phyloP scores from a whole-genome alignment of 2,329 filamentous ascomycete genomes.

The Didymosphaeria variabile region DNA sequence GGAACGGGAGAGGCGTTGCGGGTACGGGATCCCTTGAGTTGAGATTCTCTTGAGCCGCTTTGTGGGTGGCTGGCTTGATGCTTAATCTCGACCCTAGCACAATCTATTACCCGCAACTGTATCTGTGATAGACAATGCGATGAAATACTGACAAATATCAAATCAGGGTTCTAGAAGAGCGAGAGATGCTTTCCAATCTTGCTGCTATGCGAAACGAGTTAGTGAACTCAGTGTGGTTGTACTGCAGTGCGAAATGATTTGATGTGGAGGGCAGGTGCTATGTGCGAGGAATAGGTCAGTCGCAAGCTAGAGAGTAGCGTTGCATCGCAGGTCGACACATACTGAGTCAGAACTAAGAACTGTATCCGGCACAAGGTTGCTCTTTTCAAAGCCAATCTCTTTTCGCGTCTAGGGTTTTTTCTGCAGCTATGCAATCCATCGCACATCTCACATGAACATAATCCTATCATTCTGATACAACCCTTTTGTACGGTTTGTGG shows the following conservation, averaged over 20 bases:
- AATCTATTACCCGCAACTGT: background rate
- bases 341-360: background rate
- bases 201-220: background rate
- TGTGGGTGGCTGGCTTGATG: background rate
- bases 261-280: background rate
- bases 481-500: too few species aligned
- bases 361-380: background rate
- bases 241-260: background rate
- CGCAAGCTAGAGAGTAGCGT: background rate
- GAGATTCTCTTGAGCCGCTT: background rate
- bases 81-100: background rate
- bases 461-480: too few species aligned
- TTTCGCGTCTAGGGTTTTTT: too few species aligned
- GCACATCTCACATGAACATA: too few species aligned
- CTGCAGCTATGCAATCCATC: background rate
- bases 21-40: background rate
- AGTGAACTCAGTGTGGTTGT: background rate
- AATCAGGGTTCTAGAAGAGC: background rate
- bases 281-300: background rate
- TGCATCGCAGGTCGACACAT: background rate
- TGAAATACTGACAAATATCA: background rate
- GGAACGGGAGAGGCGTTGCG: background rate
- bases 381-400: too few species aligned
- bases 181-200: background rate
- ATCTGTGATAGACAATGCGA: background rate